Percentiles rank a stretch among this genome's conserved stretches.
Evolutionary conservation across 345 rosid genomes (phyloP).

Genomic region (Hibiscus tridactylites): DNA sequence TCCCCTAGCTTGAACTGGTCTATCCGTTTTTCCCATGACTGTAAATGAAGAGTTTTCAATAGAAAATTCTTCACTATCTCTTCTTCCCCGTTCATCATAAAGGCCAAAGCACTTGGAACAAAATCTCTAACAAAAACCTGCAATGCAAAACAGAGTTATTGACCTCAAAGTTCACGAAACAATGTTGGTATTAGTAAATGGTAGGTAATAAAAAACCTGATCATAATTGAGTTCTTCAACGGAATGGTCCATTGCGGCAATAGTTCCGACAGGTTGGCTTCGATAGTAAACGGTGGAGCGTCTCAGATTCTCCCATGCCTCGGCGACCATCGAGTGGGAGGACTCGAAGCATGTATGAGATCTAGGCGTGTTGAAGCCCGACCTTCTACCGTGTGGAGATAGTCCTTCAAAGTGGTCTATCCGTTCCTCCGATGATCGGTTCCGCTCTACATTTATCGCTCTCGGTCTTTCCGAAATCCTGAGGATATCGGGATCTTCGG

Average conservation of each 20-base stretch:
- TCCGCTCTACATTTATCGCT: constrained; percentile 31
- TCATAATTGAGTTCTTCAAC: constrained; percentile 43
- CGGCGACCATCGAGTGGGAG: constrained; percentile 24
- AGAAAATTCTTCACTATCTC: constrained; percentile 74
- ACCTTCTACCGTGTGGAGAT: constrained; percentile 29
- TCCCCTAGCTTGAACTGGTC: constrained; percentile 82
- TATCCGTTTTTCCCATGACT: constrained; percentile 70
- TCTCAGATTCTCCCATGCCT: constrained; percentile 38
- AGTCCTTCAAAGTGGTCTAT: constrained; percentile 13
- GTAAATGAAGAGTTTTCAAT: constrained; percentile 54
- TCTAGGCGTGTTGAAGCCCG: constrained; percentile 30
- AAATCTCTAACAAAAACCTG: constrained; percentile 84
- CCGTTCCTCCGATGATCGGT: constrained; percentile 18
- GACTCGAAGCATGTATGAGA: constrained; percentile 25
- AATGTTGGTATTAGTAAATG: neutral
- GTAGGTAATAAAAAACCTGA: constrained; percentile 24
- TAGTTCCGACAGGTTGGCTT: constrained; percentile 42
- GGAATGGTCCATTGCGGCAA: constrained; percentile 43
- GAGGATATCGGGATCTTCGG: constrained; percentile 26
- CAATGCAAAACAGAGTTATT: neutral
- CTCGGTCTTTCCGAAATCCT: constrained; percentile 24
- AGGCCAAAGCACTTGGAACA: constrained; percentile 81
- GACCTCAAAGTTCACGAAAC: neutral
- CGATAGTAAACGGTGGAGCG: constrained; percentile 30
- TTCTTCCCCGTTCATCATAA: constrained; percentile 80